Evolutionary conservation across 169 alveolate genomes (phyloP).

Genomic region (Eimeria tenella): DNA sequence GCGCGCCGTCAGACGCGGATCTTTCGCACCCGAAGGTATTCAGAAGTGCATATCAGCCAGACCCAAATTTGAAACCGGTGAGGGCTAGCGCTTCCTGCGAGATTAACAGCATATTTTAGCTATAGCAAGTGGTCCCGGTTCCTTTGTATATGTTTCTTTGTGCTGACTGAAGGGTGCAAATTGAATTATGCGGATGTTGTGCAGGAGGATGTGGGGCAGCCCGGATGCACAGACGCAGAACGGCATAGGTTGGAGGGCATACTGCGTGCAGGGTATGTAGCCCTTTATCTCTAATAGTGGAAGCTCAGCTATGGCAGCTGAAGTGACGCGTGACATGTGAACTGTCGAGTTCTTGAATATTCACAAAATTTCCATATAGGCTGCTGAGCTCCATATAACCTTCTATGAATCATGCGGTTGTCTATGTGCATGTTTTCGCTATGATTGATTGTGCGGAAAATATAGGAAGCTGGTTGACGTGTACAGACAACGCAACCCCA

Average conservation of each 20-base stretch:
- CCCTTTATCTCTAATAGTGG: background rate
- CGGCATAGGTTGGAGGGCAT: conserved; percentile 14
- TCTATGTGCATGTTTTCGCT: background rate
- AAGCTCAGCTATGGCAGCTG: background rate
- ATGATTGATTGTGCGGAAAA: background rate
- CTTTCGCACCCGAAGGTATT: conserved; percentile 59
- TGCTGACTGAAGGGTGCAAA: background rate
- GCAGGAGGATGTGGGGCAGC: conserved; percentile 67
- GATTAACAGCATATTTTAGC: background rate
- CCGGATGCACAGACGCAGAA: conserved; percentile 74
- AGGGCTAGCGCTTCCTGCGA: background rate
- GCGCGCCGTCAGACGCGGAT: conserved; percentile 69
- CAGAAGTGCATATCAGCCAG: conserved; percentile 24
- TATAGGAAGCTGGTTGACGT: conserved; percentile 14
- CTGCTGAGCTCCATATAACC: background rate
- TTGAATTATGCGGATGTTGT: background rate
- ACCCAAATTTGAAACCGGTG: background rate
- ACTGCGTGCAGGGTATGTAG: conserved; percentile 23
- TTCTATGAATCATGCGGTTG: background rate
- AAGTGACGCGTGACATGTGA: background rate
- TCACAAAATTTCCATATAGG: background rate
- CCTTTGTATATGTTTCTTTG: background rate
- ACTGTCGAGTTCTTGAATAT: background rate
- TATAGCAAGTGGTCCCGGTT: background rate
- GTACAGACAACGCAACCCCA: conserved; percentile 44